Percentiles rank a stretch among this genome's conserved stretches.
phyloP scores from a whole-genome alignment of 495 filamentous ascomycete genomes.

The Podospora pseudocomata region DNA sequence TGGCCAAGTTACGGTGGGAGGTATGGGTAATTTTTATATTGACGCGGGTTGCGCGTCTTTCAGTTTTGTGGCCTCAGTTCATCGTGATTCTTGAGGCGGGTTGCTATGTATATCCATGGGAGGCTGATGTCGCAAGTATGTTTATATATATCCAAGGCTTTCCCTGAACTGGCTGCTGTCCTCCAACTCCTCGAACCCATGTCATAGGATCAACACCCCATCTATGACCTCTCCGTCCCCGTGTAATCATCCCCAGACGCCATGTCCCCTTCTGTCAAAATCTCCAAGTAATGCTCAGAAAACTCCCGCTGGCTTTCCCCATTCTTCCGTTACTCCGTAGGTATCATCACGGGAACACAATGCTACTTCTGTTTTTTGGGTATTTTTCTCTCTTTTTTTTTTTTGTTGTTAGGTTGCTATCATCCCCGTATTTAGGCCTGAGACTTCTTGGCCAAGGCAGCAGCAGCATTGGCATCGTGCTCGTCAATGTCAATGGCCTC shows the following conservation, averaged over 20 bases:
- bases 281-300: neutral
- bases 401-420: neutral
- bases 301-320: neutral
- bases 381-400: neutral
- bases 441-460: slow-evolving; percentile 34
- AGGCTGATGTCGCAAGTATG: neutral
- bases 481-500: slow-evolving; percentile 94
- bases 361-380: neutral
- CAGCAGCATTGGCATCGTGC: slow-evolving; percentile 71
- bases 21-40: neutral
- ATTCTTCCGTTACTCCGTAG: neutral
- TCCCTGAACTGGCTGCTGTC: neutral
- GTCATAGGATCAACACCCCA: neutral
- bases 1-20: neutral
- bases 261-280: neutral
- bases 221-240: neutral
- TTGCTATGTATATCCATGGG: neutral
- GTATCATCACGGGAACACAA: neutral
- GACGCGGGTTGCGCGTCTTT: neutral
- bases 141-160: neutral
- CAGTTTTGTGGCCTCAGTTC: neutral
- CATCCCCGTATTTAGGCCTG: neutral
- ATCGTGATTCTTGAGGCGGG: neutral
- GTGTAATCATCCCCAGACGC: neutral
- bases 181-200: neutral